A percentile compares a stretch with the other conserved stretches of the same genome.
phyloP scores from a whole-genome alignment of 352 stramenopile species.

The Globisporangium nagaii region DNA sequence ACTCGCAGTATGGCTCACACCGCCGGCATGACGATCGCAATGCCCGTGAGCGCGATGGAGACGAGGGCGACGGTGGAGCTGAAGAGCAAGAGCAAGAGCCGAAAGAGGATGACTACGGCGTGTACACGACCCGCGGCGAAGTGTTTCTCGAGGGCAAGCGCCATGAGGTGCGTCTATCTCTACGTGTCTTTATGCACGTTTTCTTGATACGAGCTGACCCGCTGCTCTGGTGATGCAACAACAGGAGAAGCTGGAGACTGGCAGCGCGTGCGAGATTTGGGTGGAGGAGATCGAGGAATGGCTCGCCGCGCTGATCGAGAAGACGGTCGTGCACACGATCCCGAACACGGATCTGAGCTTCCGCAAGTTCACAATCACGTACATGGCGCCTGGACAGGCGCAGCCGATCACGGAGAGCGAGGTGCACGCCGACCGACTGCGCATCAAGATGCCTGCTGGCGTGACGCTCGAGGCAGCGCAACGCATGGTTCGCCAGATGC shows the following conservation, averaged over 20 bases:
- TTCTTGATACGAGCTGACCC: not conserved
- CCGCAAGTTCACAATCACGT: slow-evolving; percentile 56
- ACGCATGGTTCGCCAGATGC: slow-evolving; percentile 49
- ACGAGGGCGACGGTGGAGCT: slow-evolving; percentile 5
- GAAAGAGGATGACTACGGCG: slow-evolving; percentile 58
- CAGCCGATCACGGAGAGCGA: slow-evolving; percentile 43
- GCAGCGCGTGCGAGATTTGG: slow-evolving; percentile 81
- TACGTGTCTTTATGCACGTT: not conserved
- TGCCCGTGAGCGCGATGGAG: not conserved
- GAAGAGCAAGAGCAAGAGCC: slow-evolving; percentile 19
- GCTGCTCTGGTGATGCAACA: not conserved
- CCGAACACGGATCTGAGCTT: slow-evolving; percentile 67
- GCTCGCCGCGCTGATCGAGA: slow-evolving; percentile 68
- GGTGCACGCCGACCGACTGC: slow-evolving; percentile 52
- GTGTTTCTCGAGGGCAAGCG: slow-evolving; percentile 82
- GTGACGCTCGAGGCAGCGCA: slow-evolving; percentile 63
- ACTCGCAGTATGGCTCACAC: not conserved
- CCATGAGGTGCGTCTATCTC: slow-evolving; percentile 31
- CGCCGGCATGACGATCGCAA: not conserved
- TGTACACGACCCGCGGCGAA: slow-evolving; percentile 59
- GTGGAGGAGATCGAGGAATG: slow-evolving; percentile 70
- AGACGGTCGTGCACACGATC: slow-evolving; percentile 45
- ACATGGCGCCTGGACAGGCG: slow-evolving; percentile 37
- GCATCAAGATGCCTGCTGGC: slow-evolving; percentile 53
- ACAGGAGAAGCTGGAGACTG: slow-evolving; percentile 46